Conservation (phyloP, 176 grass and related monocot genomes). For the Hordeum marinum region DNA sequence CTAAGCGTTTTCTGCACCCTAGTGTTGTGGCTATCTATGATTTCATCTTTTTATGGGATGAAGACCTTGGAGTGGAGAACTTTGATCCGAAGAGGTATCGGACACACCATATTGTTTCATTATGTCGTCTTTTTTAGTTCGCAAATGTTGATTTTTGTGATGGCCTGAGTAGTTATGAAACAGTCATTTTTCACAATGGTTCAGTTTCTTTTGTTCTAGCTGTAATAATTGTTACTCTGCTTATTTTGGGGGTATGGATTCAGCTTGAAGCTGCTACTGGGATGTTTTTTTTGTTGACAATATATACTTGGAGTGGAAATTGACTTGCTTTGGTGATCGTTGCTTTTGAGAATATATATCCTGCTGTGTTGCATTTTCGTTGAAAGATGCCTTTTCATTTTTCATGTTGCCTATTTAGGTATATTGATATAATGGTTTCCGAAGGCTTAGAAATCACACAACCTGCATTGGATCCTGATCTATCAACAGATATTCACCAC, state of each 20-base stretch:
- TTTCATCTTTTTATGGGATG: conserved; percentile 96
- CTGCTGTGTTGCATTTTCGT: background rate
- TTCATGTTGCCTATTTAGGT: conserved; percentile 39
- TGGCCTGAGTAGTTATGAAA: background rate
- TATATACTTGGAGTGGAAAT: background rate
- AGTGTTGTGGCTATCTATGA: conserved; percentile 73
- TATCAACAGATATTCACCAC: conserved; percentile 89
- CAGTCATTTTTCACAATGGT: background rate
- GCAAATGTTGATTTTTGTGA: background rate
- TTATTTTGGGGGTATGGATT: background rate
- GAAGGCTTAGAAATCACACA: conserved; percentile 98
- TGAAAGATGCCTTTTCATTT: background rate
- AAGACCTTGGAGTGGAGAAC: conserved; percentile 92
- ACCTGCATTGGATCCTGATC: conserved; percentile 87
- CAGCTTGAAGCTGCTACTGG: background rate
- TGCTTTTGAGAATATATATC: background rate
- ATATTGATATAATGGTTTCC: conserved; percentile 91
- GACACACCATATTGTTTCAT: background rate
- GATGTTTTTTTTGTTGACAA: background rate
- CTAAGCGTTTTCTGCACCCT: conserved; percentile 92
- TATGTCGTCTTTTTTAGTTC: background rate
- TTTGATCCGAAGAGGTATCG: conserved; percentile 79
- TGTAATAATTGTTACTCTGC: background rate
- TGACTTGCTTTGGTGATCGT: background rate
- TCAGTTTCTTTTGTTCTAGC: background rate